These are phyloP conservation scores for Teratosphaeria zuluensis DNA, from an alignment of 2,329 filamentous ascomycete species.

Conservation along the genomic window DNA sequence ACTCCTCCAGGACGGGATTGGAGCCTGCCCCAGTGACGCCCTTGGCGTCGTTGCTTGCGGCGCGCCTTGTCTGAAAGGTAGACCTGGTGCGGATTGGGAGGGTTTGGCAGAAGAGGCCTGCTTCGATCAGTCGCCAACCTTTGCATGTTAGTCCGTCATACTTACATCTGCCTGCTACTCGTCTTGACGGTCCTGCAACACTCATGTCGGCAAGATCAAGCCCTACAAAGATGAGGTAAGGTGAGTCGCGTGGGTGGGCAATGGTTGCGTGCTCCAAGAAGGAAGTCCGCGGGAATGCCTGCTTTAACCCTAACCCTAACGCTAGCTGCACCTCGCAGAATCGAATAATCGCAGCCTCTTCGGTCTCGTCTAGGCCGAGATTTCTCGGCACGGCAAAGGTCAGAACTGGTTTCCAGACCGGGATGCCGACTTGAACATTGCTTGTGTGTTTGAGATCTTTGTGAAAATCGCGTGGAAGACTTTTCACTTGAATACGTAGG, in stretches of 20 bases:
- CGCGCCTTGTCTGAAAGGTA: conserved; percentile 9
- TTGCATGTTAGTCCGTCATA: conserved; percentile 2
- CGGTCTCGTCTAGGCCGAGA: background rate
- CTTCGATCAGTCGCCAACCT: conserved; percentile 4
- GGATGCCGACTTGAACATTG: background rate
- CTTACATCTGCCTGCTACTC: conserved; percentile 52
- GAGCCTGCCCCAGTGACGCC: conserved; percentile 2
- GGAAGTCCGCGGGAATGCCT: background rate
- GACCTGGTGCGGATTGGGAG: conserved; percentile 5
- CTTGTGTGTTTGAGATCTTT: background rate
- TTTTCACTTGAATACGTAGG: background rate
- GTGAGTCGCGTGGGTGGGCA: background rate
- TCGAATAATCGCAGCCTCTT: background rate
- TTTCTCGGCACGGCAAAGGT: background rate
- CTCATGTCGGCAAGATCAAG: conserved; percentile 44
- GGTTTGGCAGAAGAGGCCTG: conserved; percentile 11
- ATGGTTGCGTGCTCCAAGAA: background rate
- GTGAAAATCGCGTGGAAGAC: background rate
- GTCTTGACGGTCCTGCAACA: conserved; percentile 53
- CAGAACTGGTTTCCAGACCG: background rate
- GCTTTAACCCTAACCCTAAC: background rate
- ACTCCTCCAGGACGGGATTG: conserved; percentile 56
- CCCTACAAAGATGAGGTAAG: background rate
- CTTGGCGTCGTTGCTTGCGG: conserved; percentile 23
- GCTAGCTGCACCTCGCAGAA: background rate